These are phyloP conservation scores for Diplodia intermedia DNA, from an alignment of 2,329 filamentous ascomycete species.

Conservation along the genomic window DNA sequence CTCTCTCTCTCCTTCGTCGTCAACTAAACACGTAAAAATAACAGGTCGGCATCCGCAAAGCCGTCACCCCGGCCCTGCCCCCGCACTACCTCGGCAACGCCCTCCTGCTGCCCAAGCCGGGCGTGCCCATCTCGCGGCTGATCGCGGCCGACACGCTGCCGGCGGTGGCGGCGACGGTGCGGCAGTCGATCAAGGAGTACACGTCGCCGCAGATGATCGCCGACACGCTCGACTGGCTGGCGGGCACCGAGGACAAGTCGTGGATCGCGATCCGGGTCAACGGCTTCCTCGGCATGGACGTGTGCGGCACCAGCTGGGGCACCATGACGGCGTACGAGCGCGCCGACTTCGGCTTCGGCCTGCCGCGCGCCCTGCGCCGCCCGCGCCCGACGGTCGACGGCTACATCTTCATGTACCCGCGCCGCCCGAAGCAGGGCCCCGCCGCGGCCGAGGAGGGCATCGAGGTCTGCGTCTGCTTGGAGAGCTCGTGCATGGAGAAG, in stretches of 20 bases:
- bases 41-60: conserved; percentile 39
- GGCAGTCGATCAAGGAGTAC: conserved; percentile 37
- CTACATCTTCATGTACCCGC: conserved; percentile 37
- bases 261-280: conserved; percentile 37
- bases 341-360: conserved; percentile 45
- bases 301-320: conserved; percentile 41
- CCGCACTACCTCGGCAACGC: conserved; percentile 38
- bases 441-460: conserved; percentile 36
- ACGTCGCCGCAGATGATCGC: conserved; percentile 36
- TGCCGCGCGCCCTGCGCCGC: conserved; percentile 35
- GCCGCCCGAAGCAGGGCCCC: conserved; percentile 29
- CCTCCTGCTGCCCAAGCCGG: conserved; percentile 35
- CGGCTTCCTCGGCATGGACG: conserved; percentile 41
- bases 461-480: conserved; percentile 37
- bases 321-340: conserved; percentile 38
- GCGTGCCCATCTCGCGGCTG: conserved; percentile 33
- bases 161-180: conserved; percentile 37
- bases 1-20: no score
- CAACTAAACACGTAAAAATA: conserved; percentile 30
- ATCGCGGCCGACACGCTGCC: conserved; percentile 35
- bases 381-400: conserved; percentile 37
- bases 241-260: conserved; percentile 37
- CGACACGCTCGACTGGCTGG: conserved; percentile 39
- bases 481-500: conserved; percentile 32
- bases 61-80: conserved; percentile 38